Conservation (phyloP, 2,329 filamentous ascomycete genomes). For the Calonectria multiphialidica region DNA sequence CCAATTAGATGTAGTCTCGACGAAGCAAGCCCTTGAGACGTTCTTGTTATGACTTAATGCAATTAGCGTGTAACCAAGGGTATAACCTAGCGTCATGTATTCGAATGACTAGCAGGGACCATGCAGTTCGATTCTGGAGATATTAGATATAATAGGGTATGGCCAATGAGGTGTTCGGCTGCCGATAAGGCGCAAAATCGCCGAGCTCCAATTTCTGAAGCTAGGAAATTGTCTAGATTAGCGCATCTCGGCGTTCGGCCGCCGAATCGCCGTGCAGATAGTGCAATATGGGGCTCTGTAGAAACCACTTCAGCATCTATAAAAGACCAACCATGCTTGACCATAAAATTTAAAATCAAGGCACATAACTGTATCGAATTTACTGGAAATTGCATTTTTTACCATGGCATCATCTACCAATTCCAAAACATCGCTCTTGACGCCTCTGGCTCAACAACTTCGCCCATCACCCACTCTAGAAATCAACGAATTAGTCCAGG, state of each 20-base stretch:
- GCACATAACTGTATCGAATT: no score
- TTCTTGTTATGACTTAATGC: no score
- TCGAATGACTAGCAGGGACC: no score
- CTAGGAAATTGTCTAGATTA: no score
- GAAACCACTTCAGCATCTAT: neutral
- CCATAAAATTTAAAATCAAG: neutral
- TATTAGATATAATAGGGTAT: no score
- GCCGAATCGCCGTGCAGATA: neutral
- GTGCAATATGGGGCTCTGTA: neutral
- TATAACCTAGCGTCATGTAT: no score
- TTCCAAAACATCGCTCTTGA: neutral
- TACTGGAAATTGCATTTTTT: neutral
- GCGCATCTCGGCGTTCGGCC: neutral
- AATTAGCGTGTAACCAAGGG: no score
- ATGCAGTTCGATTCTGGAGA: no score
- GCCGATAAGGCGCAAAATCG: neutral
- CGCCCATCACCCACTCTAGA: neutral
- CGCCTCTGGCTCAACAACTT: neutral
- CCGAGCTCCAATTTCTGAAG: neutral
- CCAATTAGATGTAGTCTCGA: no score
- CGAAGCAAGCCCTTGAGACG: no score
- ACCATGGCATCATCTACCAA: neutral
- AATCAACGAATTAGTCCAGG: slow-evolving; percentile 3
- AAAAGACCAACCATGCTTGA: neutral
- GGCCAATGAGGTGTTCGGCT: neutral